Evolutionary conservation across 495 filamentous ascomycete species (phyloP).

Genomic region (Aspergillus hancockii): DNA sequence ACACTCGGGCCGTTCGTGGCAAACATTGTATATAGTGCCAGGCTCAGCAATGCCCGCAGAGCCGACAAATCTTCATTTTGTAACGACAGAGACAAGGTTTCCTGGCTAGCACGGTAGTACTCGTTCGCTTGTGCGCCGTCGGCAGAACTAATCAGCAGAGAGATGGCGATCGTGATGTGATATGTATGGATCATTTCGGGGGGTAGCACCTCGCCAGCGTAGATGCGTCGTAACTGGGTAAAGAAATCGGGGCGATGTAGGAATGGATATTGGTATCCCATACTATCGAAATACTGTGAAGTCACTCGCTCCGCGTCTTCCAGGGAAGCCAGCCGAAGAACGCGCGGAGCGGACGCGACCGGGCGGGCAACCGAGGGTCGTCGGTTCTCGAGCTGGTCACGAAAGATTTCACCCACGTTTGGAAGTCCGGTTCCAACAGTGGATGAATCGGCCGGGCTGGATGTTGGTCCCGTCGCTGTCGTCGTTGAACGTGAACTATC

Average conservation of each 20-base stretch:
- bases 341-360: conserved; percentile 33
- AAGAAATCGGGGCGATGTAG: conserved; percentile 42
- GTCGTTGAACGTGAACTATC: conserved; percentile 18
- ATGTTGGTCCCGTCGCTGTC: conserved; percentile 25
- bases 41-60: conserved; percentile 47
- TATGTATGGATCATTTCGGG: conserved; percentile 43
- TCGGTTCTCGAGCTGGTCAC: conserved; percentile 46
- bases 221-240: conserved; percentile 39
- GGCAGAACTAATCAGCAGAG: conserved; percentile 39
- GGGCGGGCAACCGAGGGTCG: conserved; percentile 42
- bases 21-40: conserved; percentile 54
- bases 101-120: conserved; percentile 44
- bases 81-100: conserved; percentile 39
- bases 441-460: conserved; percentile 26
- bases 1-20: conserved; percentile 51
- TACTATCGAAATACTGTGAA: conserved; percentile 44
- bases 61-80: conserved; percentile 47
- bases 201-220: conserved; percentile 35
- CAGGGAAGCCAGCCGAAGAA: conserved; percentile 40
- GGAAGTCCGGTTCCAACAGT: conserved; percentile 38
- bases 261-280: conserved; percentile 50
- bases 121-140: conserved; percentile 37
- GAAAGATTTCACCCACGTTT: conserved; percentile 49
- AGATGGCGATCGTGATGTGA: conserved; percentile 45
- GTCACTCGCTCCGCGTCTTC: conserved; percentile 42